Base-by-base conservation (phyloP, 352 stramenopile species). In the Phytopythium boreale region DNA sequence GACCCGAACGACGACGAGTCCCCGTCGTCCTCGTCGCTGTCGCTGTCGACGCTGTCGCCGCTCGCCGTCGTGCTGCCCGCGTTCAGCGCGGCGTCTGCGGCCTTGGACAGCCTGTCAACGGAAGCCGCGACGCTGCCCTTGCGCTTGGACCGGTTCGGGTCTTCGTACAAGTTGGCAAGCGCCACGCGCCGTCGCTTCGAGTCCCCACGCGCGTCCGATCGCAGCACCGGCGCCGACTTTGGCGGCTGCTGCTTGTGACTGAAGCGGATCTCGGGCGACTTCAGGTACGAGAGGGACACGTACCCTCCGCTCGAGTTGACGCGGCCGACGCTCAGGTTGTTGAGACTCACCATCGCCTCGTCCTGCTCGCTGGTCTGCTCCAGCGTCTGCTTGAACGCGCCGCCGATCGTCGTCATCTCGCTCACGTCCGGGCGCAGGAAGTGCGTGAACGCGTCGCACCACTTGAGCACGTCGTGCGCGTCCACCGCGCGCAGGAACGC, bases 211-310 rank as follows among this genome's bases (percentile, higher is more conserved):
- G 62, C 68, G 64, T 87, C 67, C n/a, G 63, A 73, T 15, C 61
- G 56, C 12, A 63, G 53, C 19, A 37, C 39, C 0, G 36, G 36
- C 4, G 56, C 43, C 36, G 56, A 61, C 56, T 66, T 69, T 9
- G 69, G 69, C 8, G 53, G 22, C n/a, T 49, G 34, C 53, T 77
- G 70, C 56, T 87, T 80, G 59, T 77, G 85, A 11, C 69, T 64
- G 68, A 92, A 92, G 59, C 81, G 82, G 62, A 92, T 90, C 68
- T 92, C 77, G 12, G 82, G 84, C 56, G 84, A 92, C 59, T 84
- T 80, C 50, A 92, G 69, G 56, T 83, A 75, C 58, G 84, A 92
- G 24, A 92, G 71, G 39, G 84, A 92, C 34, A 92, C 80, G 66
- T 92, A 92, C 8, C 84, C 79, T n/a, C 75, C 80, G 6, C 64